Evolutionary conservation across 345 rosid species (phyloP), one percentile per base, ranked within the genome.

Genomic region (Syzygium aqueum): DNA sequence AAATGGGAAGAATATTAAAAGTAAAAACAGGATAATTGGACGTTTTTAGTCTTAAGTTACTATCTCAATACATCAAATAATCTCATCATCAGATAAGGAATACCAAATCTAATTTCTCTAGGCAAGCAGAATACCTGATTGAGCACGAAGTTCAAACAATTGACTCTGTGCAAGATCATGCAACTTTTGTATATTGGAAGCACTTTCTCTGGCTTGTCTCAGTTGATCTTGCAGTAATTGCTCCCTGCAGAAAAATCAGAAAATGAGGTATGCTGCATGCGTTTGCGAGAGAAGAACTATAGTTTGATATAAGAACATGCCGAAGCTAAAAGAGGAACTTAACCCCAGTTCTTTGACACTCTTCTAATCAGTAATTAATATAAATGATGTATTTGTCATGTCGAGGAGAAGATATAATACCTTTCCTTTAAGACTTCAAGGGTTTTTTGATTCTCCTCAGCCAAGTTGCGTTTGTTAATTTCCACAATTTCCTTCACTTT

Each of bases 121-220:
- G 82, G 13, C 82, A 73, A 73, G 49, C 49, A 86, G 85, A 85
- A n/a, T 88, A 97, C 99, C 99, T 94, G 99, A 97, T 87, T 95
- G 98, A 89, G 99, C 96, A 91, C 94, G 98, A 85, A 97, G 85
- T 92, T 96, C 98, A 92, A 97, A 97, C 91, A 96, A 91, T 86
- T 97, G 98, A 92, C 95, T 97, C 91, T 97, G 99, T 83, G 99
- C 99, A 90, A 97, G 94, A 92, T 97, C 99, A 91, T 96, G 99
- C 92, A 97, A 90, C 86, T 94, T 97, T 93, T 96, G 97, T 96
- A 97, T 97, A 87, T 92, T 97, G 88, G 96, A 91, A 86, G 96
- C 98, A 78, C 99, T 97, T 87, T 97, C 98, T 93, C 96, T 90
- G 73, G 99, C 98, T 91, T 97, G 99, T 85, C 99, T 92, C 90